These are phyloP conservation scores for Rhynchosporium secalis DNA, from an alignment of 2,329 filamentous ascomycete species.

Conservation along the genomic window DNA sequence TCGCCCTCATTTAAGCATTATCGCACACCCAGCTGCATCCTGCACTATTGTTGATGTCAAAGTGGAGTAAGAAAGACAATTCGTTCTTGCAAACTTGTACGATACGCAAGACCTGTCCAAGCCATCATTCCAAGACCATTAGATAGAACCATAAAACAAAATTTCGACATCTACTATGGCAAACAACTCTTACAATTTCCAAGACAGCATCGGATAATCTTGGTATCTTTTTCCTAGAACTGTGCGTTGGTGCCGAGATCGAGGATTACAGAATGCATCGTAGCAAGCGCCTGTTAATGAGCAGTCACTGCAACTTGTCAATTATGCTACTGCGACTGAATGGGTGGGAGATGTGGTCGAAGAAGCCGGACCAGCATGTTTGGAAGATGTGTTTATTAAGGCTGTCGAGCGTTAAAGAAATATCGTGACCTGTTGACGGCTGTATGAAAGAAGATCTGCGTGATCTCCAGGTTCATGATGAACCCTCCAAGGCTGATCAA, in stretches of 20 bases:
- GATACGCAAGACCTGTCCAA: constrained; percentile 14
- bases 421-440: constrained; percentile 22
- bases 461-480: neutral
- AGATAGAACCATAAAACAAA: neutral
- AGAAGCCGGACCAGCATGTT: constrained; percentile 23
- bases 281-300: neutral
- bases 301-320: constrained; percentile 5
- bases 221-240: constrained; percentile 25
- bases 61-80: constrained; percentile 26
- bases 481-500: too few relatives aligned
- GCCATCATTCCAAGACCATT: constrained; percentile 6
- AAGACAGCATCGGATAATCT: constrained; percentile 22
- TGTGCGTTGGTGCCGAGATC: constrained; percentile 23
- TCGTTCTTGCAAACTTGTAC: constrained; percentile 25
- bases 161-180: neutral
- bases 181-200: constrained; percentile 11
- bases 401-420: constrained; percentile 28
- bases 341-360: constrained; percentile 20
- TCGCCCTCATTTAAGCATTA: constrained; percentile 24
- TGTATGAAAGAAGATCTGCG: neutral
- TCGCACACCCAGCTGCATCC: constrained; percentile 26
- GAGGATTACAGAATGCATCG: constrained; percentile 19
- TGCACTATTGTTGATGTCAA: constrained; percentile 23
- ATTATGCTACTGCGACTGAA: constrained; percentile 15
- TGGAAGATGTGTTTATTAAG: constrained; percentile 23